A percentile compares a stretch with the other conserved stretches of the same genome.
These are phyloP conservation scores for Phallus indusiatus DNA, from an alignment of 768 basidiomycete genomes.

Conservation along the genomic window DNA sequence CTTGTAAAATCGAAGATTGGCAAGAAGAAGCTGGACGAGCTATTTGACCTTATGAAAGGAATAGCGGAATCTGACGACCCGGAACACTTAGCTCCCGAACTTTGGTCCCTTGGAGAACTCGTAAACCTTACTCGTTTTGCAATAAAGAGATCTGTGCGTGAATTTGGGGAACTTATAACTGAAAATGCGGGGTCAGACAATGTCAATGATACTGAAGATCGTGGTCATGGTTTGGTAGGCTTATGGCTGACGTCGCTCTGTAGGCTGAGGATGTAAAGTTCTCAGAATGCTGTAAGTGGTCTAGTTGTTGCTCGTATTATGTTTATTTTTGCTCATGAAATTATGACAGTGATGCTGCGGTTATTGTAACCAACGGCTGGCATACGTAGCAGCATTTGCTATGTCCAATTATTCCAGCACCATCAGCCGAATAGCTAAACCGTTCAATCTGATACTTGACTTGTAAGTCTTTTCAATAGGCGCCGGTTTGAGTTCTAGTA, in stretches of 20 bases:
- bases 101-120: no score
- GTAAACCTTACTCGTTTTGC: no score
- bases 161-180: no score
- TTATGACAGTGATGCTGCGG: constrained; percentile 70
- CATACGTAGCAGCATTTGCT: constrained; percentile 92
- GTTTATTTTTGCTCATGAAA: constrained; percentile 1
- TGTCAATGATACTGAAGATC: no score
- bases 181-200: no score
- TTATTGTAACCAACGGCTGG: constrained; percentile 66
- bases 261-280: constrained; percentile 96
- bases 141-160: no score
- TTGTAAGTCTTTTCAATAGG: constrained; percentile 34
- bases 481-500: not conserved
- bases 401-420: constrained; percentile 98
- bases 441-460: constrained; percentile 97
- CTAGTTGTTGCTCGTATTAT: constrained; percentile 5
- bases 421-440: constrained; percentile 92
- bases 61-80: no score
- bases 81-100: no score
- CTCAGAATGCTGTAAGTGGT: constrained; percentile 70
- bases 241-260: not conserved
- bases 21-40: no score
- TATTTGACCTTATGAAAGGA: no score
- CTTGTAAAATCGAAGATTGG: no score
- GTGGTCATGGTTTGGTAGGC: not conserved